Base-by-base conservation (phyloP, 2,329 filamentous ascomycete species). In the Cercospora citrullina region DNA sequence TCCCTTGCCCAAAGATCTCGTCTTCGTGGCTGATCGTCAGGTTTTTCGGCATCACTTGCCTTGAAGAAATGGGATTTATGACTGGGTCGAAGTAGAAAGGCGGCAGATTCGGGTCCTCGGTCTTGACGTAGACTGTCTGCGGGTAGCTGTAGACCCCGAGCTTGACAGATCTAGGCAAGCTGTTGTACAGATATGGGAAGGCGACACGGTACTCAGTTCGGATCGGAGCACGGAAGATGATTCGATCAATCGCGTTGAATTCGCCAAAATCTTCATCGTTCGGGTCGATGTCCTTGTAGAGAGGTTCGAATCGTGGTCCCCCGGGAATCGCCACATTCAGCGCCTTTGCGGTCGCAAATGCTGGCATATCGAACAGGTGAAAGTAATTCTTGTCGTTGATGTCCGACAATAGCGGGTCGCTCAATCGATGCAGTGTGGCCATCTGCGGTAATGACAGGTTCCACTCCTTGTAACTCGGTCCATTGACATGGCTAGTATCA, bases 201-300 rank as follows among this genome's bases (percentile, higher is more conserved):
- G 93, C 93, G 53, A 99, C 95, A 57, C 94, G 89, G 76, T 96
- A 97, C 81, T 99, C 95, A 8, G 94, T 99, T 73, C 94, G 89
- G 72, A 98, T 96, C 0, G 94, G 94, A 58, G 91, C 90, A 72
- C 95, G 91, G 86, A 99, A 99, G 73, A 99, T 99, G 81, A 99
- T 99, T 74, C 96, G 92, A 77, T 99, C 95, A 75, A 99, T 99
- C 36, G 95, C 95, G 77, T 99, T 99, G 85, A 99, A 99, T 80
- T 99, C 95, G 80, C 95, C 95, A 81, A 99, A 99, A 77, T 99
- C 95, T 80, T 99, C 95, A 74, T 98, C 94, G 75, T 99, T 99
- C 1, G 95, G 95, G 79, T 99, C 94, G 69, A 99, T 94, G 75
- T 99, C 95, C 81, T 99, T 99, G 85, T 97, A 99, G 21, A 99